Base-by-base conservation (phyloP, 192 early-diverging fungal species). In the Paraglomus occultum region DNA sequence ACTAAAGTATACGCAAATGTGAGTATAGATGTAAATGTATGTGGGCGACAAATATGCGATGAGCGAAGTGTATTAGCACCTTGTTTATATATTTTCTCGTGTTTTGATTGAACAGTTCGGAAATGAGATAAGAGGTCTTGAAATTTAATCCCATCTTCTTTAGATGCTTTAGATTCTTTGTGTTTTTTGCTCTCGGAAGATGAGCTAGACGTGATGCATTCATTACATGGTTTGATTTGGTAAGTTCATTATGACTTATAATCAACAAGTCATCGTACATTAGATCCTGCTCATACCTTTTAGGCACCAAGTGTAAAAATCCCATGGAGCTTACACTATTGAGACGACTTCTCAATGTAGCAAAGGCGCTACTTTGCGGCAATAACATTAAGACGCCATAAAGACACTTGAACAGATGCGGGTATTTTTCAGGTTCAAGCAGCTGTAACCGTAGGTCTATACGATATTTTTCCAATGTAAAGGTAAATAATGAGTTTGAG, bases 351-450 rank as follows among this genome's bases (percentile, higher is more conserved):
- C 95, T 77, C 64, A 99, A 75, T 5, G 95, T 97, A 0, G 91
- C 94, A 89, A 97, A 99, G 7, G 97, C 96, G 38, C 87, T 90
- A 48, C 91, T 94, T 77, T 99, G 97, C 60, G 98, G 98, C 50
- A 99, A 75, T 47, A 99, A 82, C 95, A 99, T 97, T 72, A 99
- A 74, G 18, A 99, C 78, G 10, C 96, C 96, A 77, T 96, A 99
- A 14, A 99, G 80, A 60, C 94, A 92, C 65, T 96, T 94, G 81
- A 90, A 88, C 43, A 99, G 82, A 72, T 89, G 76, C n/a, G 96
- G 94, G 73, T 96, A 87, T 77, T 84, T 80, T 9, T 91, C 86
- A 0, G 96, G 95, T 59, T 99, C 98, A 44, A 98, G 76, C 7
- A 99, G 80, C 77, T 98, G 95, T 55, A 99, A 77, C 5, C 98